These are phyloP conservation scores for Microstegium vimineum DNA, from an alignment of 176 grass and related monocot genomes.

Conservation along the genomic window DNA sequence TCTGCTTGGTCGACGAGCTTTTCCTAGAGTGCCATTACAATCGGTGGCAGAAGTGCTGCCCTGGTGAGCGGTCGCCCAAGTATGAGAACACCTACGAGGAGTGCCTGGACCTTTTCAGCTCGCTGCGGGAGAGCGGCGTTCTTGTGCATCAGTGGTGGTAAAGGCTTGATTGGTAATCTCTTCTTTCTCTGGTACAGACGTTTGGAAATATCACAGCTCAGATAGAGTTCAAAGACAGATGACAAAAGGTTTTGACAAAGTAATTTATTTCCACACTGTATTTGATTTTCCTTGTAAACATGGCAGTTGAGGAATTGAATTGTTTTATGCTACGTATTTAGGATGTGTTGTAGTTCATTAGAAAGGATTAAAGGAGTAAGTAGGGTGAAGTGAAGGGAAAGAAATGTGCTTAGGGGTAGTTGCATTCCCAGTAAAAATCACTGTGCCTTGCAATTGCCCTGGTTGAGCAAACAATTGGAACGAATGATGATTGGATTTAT, in stretches of 20 bases:
- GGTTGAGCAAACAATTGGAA: not conserved
- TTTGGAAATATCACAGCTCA: not conserved
- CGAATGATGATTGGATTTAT: not conserved
- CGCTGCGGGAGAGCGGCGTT: constrained; percentile 53
- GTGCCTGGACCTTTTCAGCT: constrained; percentile 57
- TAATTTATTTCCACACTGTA: constrained; percentile 1
- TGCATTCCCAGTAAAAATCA: not conserved
- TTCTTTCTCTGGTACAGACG: not conserved
- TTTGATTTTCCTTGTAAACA: constrained; percentile 7
- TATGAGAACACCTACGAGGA: constrained; percentile 61
- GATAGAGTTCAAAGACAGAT: not conserved
- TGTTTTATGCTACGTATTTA: not conserved
- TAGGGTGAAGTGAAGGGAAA: not conserved
- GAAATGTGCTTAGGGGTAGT: not conserved
- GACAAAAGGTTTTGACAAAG: not conserved
- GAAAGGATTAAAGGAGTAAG: not conserved
- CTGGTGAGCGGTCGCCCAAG: constrained; percentile 66
- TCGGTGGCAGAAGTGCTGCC: constrained; percentile 78
- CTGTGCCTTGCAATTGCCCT: not conserved
- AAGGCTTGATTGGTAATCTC: not conserved
- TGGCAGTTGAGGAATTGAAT: not conserved
- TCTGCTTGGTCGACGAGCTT: constrained; percentile 70
- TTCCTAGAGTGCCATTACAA: constrained; percentile 91
- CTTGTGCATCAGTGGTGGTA: constrained; percentile 90
- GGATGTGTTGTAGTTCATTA: not conserved